These are phyloP conservation scores for Pichia pseudocactophila DNA, from an alignment of 805 yeast species.

Conservation along the genomic window DNA sequence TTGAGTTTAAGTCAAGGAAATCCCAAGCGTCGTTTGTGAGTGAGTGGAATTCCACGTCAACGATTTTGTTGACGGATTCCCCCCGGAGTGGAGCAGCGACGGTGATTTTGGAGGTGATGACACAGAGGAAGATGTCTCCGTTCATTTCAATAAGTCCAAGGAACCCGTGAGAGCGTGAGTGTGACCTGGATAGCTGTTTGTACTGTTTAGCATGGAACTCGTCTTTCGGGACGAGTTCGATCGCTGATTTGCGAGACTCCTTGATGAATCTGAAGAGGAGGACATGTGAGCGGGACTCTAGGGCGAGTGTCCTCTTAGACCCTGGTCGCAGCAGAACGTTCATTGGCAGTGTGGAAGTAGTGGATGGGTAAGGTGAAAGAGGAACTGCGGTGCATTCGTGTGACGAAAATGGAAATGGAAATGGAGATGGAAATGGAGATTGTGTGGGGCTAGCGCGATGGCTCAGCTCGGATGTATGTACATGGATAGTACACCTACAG, in stretches of 20 bases:
- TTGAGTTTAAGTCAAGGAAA: constrained; percentile 55
- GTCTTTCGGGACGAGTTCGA: constrained; percentile 37
- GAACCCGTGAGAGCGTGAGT: constrained; percentile 46
- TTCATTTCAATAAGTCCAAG: constrained; percentile 72
- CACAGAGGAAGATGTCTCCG: constrained; percentile 61
- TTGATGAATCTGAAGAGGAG: constrained; percentile 37
- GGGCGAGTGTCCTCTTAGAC: constrained; percentile 30
- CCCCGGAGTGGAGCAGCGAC: constrained; percentile 78
- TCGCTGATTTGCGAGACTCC: constrained; percentile 33
- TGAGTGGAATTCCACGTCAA: constrained; percentile 81
- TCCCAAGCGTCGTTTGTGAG: constrained; percentile 73
- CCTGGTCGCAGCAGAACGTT: constrained; percentile 4
- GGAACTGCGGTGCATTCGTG: too few relatives aligned
- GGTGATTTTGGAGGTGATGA: constrained; percentile 64
- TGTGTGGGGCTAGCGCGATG: too few relatives aligned
- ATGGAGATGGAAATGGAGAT: too few relatives aligned
- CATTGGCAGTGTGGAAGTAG: too few relatives aligned
- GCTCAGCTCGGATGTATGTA: too few relatives aligned
- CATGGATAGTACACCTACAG: too few relatives aligned
- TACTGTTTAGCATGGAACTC: constrained; percentile 31
- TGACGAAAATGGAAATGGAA: too few relatives aligned
- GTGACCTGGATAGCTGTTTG: constrained; percentile 35
- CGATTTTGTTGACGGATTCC: constrained; percentile 73
- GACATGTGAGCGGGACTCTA: constrained; percentile 36
- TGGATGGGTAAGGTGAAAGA: too few relatives aligned